phyloP scores from a whole-genome alignment of 2,329 filamentous ascomycete genomes.

The Phyllosticta paracitricarpa region DNA sequence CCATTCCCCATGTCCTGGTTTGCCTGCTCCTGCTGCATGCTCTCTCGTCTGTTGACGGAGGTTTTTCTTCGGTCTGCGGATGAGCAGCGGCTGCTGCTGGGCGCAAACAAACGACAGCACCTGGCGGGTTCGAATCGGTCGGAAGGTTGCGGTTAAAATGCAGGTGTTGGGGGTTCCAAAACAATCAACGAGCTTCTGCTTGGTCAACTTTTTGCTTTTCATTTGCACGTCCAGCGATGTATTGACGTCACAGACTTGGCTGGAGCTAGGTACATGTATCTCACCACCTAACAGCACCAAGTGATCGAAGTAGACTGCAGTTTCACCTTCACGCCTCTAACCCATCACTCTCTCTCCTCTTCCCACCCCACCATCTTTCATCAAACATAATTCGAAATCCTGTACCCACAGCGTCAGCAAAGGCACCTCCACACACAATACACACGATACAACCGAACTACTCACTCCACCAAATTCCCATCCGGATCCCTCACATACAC shows the following conservation, averaged over 20 bases:
- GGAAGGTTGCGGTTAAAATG: background rate
- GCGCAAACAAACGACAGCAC: background rate
- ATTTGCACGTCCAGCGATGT: background rate
- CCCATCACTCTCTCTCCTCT: background rate
- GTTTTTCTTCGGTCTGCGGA: too few relatives aligned
- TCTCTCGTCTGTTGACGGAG: too few relatives aligned
- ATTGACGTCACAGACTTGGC: background rate
- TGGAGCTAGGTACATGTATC: background rate
- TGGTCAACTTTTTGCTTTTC: background rate
- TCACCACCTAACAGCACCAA: background rate
- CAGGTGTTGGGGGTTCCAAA: background rate
- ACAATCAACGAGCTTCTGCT: background rate
- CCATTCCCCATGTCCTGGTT: background rate
- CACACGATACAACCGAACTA: constrained; percentile 6
- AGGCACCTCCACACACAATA: background rate
- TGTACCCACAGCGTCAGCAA: background rate
- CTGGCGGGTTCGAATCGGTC: background rate
- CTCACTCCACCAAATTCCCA: constrained; percentile 53
- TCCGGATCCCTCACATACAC: constrained; percentile 54
- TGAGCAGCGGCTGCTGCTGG: background rate
- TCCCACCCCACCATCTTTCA: background rate
- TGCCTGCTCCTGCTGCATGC: background rate
- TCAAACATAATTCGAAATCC: background rate
- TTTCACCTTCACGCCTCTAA: background rate
- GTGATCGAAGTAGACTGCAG: too few relatives aligned